Conservation (phyloP, 495 filamentous ascomycete species). For the Evansstolkia leycettana region DNA sequence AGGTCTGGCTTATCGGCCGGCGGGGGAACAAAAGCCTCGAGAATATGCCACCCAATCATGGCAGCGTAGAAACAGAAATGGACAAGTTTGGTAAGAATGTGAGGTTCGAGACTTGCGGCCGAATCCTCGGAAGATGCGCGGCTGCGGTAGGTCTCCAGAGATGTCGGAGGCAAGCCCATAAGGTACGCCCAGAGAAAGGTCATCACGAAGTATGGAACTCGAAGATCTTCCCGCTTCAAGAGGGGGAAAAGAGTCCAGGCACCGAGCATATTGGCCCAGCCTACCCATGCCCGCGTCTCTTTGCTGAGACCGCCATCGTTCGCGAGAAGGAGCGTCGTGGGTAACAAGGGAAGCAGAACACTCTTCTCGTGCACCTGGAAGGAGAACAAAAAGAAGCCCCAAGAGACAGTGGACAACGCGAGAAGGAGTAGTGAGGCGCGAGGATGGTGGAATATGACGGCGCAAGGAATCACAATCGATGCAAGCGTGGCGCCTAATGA, state of each 20-base stretch:
- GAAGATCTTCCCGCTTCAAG: slow-evolving; percentile 70
- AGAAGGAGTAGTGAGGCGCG: slow-evolving; percentile 63
- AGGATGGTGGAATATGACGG: slow-evolving; percentile 68
- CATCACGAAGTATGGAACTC: slow-evolving; percentile 72
- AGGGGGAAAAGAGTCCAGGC: slow-evolving; percentile 92
- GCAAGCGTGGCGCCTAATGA: slow-evolving; percentile 64
- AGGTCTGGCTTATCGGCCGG: slow-evolving; percentile 76
- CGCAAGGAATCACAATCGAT: slow-evolving; percentile 66
- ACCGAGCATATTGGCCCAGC: slow-evolving; percentile 82
- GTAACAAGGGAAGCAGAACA: slow-evolving; percentile 78
- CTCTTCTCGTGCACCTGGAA: slow-evolving; percentile 99
- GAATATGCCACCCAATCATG: slow-evolving; percentile 70
- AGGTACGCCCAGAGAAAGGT: slow-evolving; percentile 83
- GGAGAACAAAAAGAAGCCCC: slow-evolving; percentile 94
- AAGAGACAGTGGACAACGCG: slow-evolving; percentile 68
- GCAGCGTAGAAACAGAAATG: slow-evolving; percentile 63
- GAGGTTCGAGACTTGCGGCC: slow-evolving; percentile 26
- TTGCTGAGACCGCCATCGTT: slow-evolving; percentile 63
- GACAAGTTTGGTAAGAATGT: slow-evolving; percentile 47
- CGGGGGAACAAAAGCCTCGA: slow-evolving; percentile 52
- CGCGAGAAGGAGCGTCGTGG: slow-evolving; percentile 78
- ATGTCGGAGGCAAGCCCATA: slow-evolving; percentile 71
- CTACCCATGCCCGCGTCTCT: slow-evolving; percentile 74
- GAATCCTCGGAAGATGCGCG: slow-evolving; percentile 24
- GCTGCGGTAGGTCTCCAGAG: slow-evolving; percentile 48